These are phyloP conservation scores for Pyronema domesticum DNA, from an alignment of 495 filamentous ascomycete species.

Conservation along the genomic window DNA sequence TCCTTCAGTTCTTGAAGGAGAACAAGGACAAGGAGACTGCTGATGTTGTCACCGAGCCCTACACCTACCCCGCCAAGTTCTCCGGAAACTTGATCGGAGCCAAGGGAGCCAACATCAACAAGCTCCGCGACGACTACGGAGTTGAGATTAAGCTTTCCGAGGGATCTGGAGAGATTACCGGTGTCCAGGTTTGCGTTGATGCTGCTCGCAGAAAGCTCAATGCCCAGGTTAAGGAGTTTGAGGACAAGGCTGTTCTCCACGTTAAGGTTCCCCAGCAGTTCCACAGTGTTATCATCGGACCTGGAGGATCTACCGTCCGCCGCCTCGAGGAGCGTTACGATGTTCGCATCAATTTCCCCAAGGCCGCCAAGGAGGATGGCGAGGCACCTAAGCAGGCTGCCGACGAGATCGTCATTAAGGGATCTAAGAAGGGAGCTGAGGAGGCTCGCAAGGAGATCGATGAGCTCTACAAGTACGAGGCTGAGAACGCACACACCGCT, in stretches of 20 bases:
- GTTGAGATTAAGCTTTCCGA: slow-evolving; percentile 88
- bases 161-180: slow-evolving; percentile 43
- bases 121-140: slow-evolving; percentile 89
- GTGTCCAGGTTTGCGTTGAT: slow-evolving; percentile 52
- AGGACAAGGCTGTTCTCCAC: slow-evolving; percentile 20
- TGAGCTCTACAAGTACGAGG: slow-evolving; percentile 65
- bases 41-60: slow-evolving; percentile 53
- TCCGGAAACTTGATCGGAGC: slow-evolving; percentile 87
- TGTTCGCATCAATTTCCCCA: slow-evolving; percentile 87
- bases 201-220: slow-evolving; percentile 35
- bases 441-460: slow-evolving; percentile 77
- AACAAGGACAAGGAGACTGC: slow-evolving; percentile 77
- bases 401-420: slow-evolving; percentile 82
- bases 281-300: slow-evolving; percentile 22
- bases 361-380: slow-evolving; percentile 57
- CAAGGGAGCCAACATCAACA: slow-evolving; percentile 80
- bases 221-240: slow-evolving; percentile 27
- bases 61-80: slow-evolving; percentile 86
- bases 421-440: slow-evolving; percentile 79
- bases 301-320: slow-evolving; percentile 20
- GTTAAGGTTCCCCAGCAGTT: slow-evolving; percentile 19
- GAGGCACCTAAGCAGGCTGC: slow-evolving; percentile 61
- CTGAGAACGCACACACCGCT: slow-evolving; percentile 62
- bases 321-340: slow-evolving; percentile 46
- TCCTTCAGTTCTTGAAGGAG: slow-evolving; percentile 63